Conservation (phyloP, 2,329 filamentous ascomycete genomes). For the Myriosclerotinia duriaeana region DNA sequence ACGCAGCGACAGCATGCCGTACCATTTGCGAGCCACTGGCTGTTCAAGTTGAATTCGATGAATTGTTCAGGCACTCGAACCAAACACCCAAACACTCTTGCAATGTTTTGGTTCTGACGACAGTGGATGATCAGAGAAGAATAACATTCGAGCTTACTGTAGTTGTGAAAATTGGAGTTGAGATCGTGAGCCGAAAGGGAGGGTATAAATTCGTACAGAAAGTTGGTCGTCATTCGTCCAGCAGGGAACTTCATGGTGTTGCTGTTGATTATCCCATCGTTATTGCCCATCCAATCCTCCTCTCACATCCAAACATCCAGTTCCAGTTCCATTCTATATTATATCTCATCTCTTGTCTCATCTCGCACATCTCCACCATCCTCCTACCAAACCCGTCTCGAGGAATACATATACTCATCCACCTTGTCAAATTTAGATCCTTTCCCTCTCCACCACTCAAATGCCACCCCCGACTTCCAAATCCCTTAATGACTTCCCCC, state of each 20-base stretch:
- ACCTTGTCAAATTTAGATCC: not conserved
- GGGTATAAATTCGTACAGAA: not conserved
- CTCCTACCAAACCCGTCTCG: not conserved
- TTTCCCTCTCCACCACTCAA: too few relatives aligned
- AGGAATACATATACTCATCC: not conserved
- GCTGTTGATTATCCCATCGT: not conserved
- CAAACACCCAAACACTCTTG: too few relatives aligned
- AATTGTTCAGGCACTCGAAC: not conserved
- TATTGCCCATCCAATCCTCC: not conserved
- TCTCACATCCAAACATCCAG: too few relatives aligned
- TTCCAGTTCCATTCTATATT: not conserved
- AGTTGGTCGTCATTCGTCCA: not conserved
- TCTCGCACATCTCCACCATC: not conserved
- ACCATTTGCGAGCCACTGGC: not conserved
- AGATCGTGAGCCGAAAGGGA: not conserved
- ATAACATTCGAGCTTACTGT: not conserved
- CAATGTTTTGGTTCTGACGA: not conserved
- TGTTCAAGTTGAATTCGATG: not conserved
- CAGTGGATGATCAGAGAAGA: not conserved
- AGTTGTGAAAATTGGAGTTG: not conserved
- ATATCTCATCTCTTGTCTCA: not conserved
- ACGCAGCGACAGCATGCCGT: not conserved
- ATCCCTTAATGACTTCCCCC: conserved; percentile 6
- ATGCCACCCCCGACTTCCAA: too few relatives aligned
- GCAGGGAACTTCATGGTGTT: not conserved